These are phyloP conservation scores for Trypanosomatidae sp. DNA, from an alignment of 208 protist genomes.

Conservation along the genomic window DNA sequence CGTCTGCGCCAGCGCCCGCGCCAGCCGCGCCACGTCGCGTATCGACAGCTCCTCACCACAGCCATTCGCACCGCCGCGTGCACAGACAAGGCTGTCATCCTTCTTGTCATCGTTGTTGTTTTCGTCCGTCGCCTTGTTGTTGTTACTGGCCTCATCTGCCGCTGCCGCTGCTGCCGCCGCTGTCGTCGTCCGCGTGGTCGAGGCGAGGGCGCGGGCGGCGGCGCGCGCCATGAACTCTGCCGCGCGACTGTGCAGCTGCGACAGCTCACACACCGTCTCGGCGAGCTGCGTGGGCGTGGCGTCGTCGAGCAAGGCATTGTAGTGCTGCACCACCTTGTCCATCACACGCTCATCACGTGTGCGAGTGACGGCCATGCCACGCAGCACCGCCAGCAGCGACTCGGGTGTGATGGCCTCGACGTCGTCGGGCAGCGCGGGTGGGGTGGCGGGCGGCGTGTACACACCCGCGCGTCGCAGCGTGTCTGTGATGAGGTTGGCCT, in stretches of 20 bases:
- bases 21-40: conserved; percentile 39
- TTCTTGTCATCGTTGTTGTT: too few relatives aligned
- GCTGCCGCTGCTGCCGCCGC: too few relatives aligned
- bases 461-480: conserved; percentile 63
- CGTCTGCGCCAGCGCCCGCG: conserved; percentile 20
- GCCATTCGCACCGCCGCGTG: too few relatives aligned
- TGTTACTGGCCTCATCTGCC: too few relatives aligned
- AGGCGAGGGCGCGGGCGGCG: conserved; percentile 31
- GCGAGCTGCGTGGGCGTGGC: conserved; percentile 54
- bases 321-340: conserved; percentile 22
- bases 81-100: too few relatives aligned
- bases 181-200: conserved; percentile 1
- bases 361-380: conserved; percentile 53
- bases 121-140: too few relatives aligned
- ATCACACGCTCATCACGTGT: conserved; percentile 70
- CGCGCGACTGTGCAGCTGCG: conserved; percentile 37
- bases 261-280: conserved; percentile 39
- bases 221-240: conserved; percentile 43
- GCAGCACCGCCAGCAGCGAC: conserved; percentile 52
- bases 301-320: conserved; percentile 55
- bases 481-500: conserved; percentile 55
- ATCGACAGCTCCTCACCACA: conserved; percentile 41
- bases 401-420: conserved; percentile 68
- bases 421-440: conserved; percentile 23
- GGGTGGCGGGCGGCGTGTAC: not conserved